A percentile compares a stretch with the other conserved stretches of the same genome.
These are phyloP conservation scores for Glycine soja DNA, from an alignment of 306 rosid genomes.

Conservation along the genomic window DNA sequence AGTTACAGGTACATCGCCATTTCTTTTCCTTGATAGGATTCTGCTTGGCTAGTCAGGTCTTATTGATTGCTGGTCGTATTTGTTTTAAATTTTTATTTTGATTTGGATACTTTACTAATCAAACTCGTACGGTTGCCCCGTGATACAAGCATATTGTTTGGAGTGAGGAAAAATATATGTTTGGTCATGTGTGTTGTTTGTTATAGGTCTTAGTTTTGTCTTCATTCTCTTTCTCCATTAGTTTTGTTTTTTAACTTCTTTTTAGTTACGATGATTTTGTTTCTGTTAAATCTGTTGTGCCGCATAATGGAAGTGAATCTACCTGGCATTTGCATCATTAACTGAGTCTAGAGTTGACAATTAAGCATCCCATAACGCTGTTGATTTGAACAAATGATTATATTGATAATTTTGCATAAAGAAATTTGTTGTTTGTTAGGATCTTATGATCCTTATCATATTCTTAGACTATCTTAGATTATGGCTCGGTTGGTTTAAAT, in stretches of 20 bases:
- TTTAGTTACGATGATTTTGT: background rate
- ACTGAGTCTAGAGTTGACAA: background rate
- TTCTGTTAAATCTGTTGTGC: background rate
- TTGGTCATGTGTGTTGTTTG: background rate
- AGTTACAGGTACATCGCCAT: constrained; percentile 46
- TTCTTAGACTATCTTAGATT: too few species aligned
- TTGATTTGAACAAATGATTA: background rate
- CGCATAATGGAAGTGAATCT: background rate
- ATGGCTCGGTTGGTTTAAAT: too few species aligned
- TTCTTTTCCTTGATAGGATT: constrained; percentile 24
- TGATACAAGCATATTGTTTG: background rate
- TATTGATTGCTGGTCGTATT: constrained; percentile 1
- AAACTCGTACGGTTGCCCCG: background rate
- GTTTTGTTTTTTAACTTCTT: background rate
- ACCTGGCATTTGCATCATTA: background rate
- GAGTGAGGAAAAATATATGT: background rate
- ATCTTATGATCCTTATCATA: too few species aligned
- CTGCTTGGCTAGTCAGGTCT: constrained; percentile 34
- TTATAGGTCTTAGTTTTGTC: background rate
- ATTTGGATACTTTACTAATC: background rate
- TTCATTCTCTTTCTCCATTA: background rate
- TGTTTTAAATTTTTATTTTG: constrained; percentile 20
- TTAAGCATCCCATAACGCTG: background rate
- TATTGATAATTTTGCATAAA: background rate
- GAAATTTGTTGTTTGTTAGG: background rate